These are phyloP conservation scores for Bathelium albidoporum DNA, from an alignment of 495 filamentous ascomycete genomes.

Conservation along the genomic window DNA sequence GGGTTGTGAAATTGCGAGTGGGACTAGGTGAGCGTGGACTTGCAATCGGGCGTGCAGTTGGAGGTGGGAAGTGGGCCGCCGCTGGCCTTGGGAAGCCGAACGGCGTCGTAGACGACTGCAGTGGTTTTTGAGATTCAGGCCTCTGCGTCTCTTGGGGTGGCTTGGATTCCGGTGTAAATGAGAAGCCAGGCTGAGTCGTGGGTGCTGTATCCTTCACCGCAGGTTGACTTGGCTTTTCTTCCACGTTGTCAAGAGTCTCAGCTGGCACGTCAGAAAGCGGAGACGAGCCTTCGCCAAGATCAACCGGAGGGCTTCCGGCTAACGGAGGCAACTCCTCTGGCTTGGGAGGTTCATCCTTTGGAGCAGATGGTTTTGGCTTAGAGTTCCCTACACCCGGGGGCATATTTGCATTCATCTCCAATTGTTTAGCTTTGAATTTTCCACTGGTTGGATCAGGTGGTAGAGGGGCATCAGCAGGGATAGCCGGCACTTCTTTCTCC, in stretches of 20 bases:
- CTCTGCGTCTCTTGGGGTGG: not conserved
- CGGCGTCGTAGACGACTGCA: not conserved
- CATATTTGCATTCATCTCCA: slow-evolving; percentile 36
- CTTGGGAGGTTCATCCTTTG: slow-evolving; percentile 27
- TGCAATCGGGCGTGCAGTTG: not conserved
- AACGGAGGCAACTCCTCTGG: slow-evolving; percentile 44
- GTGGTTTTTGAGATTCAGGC: not conserved
- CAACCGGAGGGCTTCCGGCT: slow-evolving; percentile 48
- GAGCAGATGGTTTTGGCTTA: slow-evolving; percentile 50
- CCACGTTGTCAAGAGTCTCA: not conserved
- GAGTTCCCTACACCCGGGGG: not conserved
- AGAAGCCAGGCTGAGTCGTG: not conserved
- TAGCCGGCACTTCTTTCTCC: slow-evolving; percentile 18
- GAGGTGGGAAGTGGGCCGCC: not conserved
- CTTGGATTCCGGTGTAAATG: not conserved
- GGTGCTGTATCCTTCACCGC: slow-evolving; percentile 29
- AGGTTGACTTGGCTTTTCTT: not conserved
- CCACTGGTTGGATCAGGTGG: slow-evolving; percentile 65
- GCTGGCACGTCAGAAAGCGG: not conserved
- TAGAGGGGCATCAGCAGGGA: slow-evolving; percentile 45
- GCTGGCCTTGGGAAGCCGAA: slow-evolving; percentile 22
- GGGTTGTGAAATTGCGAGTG: not conserved
- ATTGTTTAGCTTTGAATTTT: slow-evolving; percentile 48
- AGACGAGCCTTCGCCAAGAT: slow-evolving; percentile 18
- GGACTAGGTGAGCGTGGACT: not conserved